Base-by-base conservation (phyloP, 2,329 filamentous ascomycete species). In the Fusarium duplospermum region DNA sequence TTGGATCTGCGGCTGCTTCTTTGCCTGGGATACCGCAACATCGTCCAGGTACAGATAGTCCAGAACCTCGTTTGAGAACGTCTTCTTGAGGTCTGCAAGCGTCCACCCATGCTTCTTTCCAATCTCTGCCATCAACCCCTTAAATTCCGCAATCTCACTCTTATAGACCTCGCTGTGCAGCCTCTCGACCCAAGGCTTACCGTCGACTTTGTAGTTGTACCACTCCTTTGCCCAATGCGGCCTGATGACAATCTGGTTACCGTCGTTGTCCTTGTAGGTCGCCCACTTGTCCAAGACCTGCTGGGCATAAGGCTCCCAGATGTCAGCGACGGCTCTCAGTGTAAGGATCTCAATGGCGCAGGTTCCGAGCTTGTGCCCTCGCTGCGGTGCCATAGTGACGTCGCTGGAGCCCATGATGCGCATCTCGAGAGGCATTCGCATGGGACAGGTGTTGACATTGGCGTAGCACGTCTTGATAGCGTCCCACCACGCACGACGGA, bases 361-460 rank as follows among this genome's bases (percentile, higher is more conserved):
- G 4, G 67, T 67, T 18, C 64, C 67, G 3, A 70, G 57, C 1
- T 22, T 42, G 13, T 70, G 62, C 1, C 61, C 64, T 20, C 68
- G 35, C 38, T 70, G 68, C 4, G 68, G 68, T 4, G 68, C 68
- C 68, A 68, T 56, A 20, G 38, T 62, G 20, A 68, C 65, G n/a
- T 68, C 65, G 4, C 68, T 70, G 3, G 40, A 50, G 1, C 68
- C 65, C 68, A 70, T 70, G 60, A 70, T 70, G 50, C 68, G 65
- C 68, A 70, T 70, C 60, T 70, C 68, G 1, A 70, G 54, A 16
- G 68, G 68, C 68, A 70, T 68, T 14, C 68, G 65, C 68, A 70
- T 70, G 22, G 68, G 68, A 24, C 60, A 70, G 3, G 61, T 70
- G 31, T 70, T 52, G 45, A 27, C 38, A n/a, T 70, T 70, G 29